Evolutionary conservation across 345 rosid species (phyloP).

Genomic region (Citrus glauca): DNA sequence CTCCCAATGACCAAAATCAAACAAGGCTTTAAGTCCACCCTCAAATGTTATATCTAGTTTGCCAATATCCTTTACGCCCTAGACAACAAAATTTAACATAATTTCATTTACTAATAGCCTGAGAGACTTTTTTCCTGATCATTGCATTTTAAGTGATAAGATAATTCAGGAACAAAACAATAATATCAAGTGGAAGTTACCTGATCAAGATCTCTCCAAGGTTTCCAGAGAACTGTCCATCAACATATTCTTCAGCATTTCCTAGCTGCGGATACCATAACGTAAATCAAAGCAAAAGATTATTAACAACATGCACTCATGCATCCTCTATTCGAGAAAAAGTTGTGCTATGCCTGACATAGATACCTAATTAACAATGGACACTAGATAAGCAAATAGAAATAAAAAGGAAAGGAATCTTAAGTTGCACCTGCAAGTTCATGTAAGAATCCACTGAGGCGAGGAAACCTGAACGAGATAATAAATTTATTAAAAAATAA

Average conservation of each 20-base stretch:
- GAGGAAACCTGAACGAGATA: slow-evolving; percentile 59
- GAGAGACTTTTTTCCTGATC: neutral
- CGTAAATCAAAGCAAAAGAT: neutral
- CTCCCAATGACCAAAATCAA: neutral
- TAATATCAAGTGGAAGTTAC: slow-evolving; percentile 26
- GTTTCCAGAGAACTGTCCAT: slow-evolving; percentile 82
- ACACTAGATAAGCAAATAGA: neutral
- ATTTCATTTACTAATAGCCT: neutral
- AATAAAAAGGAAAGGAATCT: neutral
- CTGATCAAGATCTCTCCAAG: slow-evolving; percentile 92
- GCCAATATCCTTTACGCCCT: neutral
- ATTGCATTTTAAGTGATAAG: neutral
- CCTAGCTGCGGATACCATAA: slow-evolving; percentile 52
- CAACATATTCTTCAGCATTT: slow-evolving; percentile 81
- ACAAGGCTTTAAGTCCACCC: neutral
- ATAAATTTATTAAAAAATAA: neutral
- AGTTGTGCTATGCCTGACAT: neutral
- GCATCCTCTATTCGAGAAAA: too few relatives aligned
- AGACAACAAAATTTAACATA: too few relatives aligned
- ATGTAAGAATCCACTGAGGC: slow-evolving; percentile 96
- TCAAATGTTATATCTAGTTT: neutral
- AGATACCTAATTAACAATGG: neutral
- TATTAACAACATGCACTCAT: too few relatives aligned
- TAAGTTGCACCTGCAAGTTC: slow-evolving; percentile 72
- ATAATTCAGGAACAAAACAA: neutral